Evolutionary conservation across 495 filamentous ascomycete species (phyloP).

Genomic region (Eremomyces bilateralis): DNA sequence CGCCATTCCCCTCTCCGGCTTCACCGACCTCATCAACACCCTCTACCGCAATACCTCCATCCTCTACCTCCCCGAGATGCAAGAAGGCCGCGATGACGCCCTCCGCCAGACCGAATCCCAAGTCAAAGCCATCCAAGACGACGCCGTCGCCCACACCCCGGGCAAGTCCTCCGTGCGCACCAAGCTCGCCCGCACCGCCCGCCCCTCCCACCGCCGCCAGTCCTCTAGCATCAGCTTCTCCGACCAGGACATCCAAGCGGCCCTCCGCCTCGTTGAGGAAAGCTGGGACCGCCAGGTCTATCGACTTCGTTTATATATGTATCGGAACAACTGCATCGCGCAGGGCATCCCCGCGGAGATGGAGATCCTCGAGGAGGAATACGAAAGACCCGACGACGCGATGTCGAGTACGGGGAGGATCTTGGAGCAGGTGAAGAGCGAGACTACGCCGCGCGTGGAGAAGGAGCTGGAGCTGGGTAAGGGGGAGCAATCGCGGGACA

Average conservation of each 20-base stretch:
- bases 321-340: conserved; percentile 37
- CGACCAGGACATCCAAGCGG: conserved; percentile 20
- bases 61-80: conserved; percentile 43
- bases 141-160: conserved; percentile 12
- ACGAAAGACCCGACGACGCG: conserved; percentile 15
- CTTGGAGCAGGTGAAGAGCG: conserved; percentile 16
- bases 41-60: conserved; percentile 44
- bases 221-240: conserved; percentile 4
- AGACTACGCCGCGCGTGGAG: conserved; percentile 19
- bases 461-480: conserved; percentile 15
- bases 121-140: conserved; percentile 29
- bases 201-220: not conserved
- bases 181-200: conserved; percentile 7
- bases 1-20: conserved; percentile 54
- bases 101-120: conserved; percentile 40
- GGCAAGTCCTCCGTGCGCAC: conserved; percentile 7
- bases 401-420: conserved; percentile 13
- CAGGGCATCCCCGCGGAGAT: conserved; percentile 21
- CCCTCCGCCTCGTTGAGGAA: conserved; percentile 30
- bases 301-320: conserved; percentile 34
- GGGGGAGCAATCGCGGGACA: no score
- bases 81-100: conserved; percentile 34
- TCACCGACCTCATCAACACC: conserved; percentile 55
- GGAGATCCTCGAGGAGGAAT: conserved; percentile 18
- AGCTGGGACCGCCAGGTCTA: conserved; percentile 41